Conservation (phyloP, 495 filamentous ascomycete species). For the Paragyromitra xinjiangensis region DNA sequence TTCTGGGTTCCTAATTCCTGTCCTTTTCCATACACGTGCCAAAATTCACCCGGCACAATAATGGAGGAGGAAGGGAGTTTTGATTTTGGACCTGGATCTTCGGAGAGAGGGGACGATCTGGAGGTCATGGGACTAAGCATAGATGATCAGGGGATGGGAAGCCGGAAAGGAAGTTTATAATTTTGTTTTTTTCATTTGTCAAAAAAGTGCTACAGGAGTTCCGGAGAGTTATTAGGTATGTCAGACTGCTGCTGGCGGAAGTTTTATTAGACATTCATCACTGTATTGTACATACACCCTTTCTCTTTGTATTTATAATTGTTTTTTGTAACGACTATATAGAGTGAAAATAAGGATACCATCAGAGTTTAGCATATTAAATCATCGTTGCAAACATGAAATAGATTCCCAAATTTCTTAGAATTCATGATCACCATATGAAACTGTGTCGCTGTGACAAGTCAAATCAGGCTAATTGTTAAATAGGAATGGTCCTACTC, state of each 20-base stretch:
- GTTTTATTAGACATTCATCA: conserved; percentile 40
- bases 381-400: neutral
- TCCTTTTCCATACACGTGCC: conserved; percentile 39
- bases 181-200: conserved; percentile 39
- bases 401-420: conserved; percentile 8
- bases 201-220: conserved; percentile 49
- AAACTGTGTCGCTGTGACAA: neutral
- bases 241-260: conserved; percentile 51
- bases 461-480: neutral
- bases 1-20: conserved; percentile 47
- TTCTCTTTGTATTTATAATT: conserved; percentile 38
- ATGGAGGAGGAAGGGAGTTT: conserved; percentile 47
- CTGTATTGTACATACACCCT: conserved; percentile 31
- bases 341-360: conserved; percentile 27
- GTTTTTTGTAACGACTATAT: conserved; percentile 27
- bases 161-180: conserved; percentile 43
- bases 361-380: neutral
- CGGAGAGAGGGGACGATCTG: conserved; percentile 32
- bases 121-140: conserved; percentile 39
- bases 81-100: conserved; percentile 41
- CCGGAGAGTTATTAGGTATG: conserved; percentile 24
- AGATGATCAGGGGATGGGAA: conserved; percentile 23
- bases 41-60: conserved; percentile 34
- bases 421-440: neutral
- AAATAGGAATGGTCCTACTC: neutral